Evolutionary conservation across 768 basidiomycete species (phyloP).

Genomic region (Boletus reticulatus): DNA sequence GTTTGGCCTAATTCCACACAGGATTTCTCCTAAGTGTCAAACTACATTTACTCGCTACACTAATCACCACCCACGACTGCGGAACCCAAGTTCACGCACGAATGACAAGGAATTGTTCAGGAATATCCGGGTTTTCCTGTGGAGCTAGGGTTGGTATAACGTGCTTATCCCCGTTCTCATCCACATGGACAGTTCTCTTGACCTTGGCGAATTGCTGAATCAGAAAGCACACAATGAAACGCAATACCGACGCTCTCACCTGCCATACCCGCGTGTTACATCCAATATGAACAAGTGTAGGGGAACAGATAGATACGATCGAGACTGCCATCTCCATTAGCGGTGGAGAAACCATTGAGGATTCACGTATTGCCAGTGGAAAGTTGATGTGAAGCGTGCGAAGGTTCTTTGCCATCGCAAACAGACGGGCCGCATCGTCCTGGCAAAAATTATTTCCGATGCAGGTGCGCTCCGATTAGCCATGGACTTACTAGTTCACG

Average conservation of each 20-base stretch:
- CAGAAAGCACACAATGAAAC: not conserved
- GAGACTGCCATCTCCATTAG: conserved; percentile 38
- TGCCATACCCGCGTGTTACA: conserved; percentile 70
- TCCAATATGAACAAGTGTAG: conserved; percentile 59
- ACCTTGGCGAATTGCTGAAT: conserved; percentile 38
- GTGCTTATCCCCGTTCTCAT: conserved; percentile 39
- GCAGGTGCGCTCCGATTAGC: not conserved
- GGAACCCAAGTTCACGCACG: conserved; percentile 27
- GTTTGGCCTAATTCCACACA: conserved; percentile 23
- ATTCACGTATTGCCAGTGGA: conserved; percentile 26
- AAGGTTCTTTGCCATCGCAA: conserved; percentile 47
- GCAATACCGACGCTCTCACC: conserved; percentile 37
- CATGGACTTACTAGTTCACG: conserved; percentile 40
- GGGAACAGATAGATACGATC: conserved; percentile 49
- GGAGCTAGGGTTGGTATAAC: conserved; percentile 40
- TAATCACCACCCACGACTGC: not conserved
- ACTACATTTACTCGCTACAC: not conserved
- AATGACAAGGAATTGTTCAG: conserved; percentile 71
- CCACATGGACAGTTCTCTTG: conserved; percentile 35
- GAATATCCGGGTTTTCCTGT: conserved; percentile 65
- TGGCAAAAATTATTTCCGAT: conserved; percentile 4
- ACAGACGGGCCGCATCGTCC: conserved; percentile 25
- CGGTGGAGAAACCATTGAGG: conserved; percentile 10
- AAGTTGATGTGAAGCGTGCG: conserved; percentile 62
- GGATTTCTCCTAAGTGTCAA: not conserved